A percentile compares a stretch with the other conserved stretches of the same genome.
Evolutionary conservation across 495 filamentous ascomycete species (phyloP).

Genomic region (Neurospora africana): DNA sequence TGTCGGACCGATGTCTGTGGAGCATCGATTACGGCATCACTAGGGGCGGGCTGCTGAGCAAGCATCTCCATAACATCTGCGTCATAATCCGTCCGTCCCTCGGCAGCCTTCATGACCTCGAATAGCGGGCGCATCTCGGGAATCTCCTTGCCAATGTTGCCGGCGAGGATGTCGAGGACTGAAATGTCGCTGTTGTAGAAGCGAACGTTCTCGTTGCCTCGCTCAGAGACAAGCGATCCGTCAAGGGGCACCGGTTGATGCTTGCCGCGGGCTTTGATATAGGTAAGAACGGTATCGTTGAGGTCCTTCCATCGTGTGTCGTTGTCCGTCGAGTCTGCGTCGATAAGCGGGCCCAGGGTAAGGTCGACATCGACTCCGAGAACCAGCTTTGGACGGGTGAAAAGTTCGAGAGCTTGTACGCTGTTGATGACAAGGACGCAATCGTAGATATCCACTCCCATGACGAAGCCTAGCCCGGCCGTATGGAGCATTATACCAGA

Average conservation of each 20-base stretch:
- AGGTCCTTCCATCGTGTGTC: conserved; percentile 53
- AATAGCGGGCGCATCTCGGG: conserved; percentile 54
- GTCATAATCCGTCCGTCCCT: conserved; percentile 68
- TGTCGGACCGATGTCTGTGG: conserved; percentile 23
- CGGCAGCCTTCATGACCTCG: conserved; percentile 74
- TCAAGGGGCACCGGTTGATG: conserved; percentile 75
- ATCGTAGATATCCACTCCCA: conserved; percentile 88
- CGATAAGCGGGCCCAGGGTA: conserved; percentile 68
- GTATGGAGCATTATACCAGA: conserved; percentile 84
- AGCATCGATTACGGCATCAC: conserved; percentile 54
- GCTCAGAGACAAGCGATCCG: conserved; percentile 74
- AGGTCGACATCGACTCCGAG: conserved; percentile 70
- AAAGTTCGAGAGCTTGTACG: conserved; percentile 64
- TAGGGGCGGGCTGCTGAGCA: conserved; percentile 53
- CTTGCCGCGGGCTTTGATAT: conserved; percentile 78
- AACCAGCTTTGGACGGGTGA: conserved; percentile 65
- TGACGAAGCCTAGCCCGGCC: conserved; percentile 73
- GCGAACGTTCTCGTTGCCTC: conserved; percentile 78
- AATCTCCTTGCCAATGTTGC: conserved; percentile 62
- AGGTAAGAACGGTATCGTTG: conserved; percentile 65
- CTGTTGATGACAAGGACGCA: conserved; percentile 87
- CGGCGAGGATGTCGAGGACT: conserved; percentile 71
- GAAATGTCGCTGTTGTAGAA: conserved; percentile 68
- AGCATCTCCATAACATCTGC: conserved; percentile 38
- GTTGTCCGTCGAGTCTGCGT: conserved; percentile 61